Conservation (phyloP, 768 basidiomycete genomes). For the Strobilomyces confusus region DNA sequence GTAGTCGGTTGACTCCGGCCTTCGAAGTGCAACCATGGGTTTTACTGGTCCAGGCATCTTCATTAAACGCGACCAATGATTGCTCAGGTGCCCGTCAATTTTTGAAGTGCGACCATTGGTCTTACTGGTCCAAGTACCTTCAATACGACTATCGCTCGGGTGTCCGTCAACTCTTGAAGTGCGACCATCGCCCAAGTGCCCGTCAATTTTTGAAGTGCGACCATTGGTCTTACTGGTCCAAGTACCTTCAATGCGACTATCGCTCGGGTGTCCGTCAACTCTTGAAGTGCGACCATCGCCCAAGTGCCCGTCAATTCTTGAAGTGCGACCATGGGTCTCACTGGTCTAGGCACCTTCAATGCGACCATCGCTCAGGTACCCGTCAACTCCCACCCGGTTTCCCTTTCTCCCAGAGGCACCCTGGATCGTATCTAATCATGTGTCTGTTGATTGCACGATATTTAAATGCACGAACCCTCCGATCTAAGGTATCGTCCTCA, state of each 20-base stretch:
- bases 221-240: background rate
- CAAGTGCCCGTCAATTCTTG: background rate
- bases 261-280: too few relatives aligned
- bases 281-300: background rate
- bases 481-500: background rate
- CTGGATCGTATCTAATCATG: background rate
- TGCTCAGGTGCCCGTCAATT: too few relatives aligned
- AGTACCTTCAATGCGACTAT: background rate
- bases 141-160: too few relatives aligned
- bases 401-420: background rate
- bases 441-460: background rate
- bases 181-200: too few relatives aligned
- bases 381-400: too few relatives aligned
- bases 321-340: background rate
- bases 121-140: too few relatives aligned
- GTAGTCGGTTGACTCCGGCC: background rate
- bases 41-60: too few relatives aligned
- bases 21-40: too few relatives aligned
- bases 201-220: too few relatives aligned
- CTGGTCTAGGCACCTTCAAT: background rate
- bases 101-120: too few relatives aligned
- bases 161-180: too few relatives aligned
- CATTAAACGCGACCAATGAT: too few relatives aligned
- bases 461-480: slow-evolving; percentile 5
- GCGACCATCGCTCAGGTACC: background rate